A percentile compares a stretch with the other conserved stretches of the same genome.
Evolutionary conservation across 495 filamentous ascomycete genomes (phyloP).

Genomic region (Acidomyces sp.): DNA sequence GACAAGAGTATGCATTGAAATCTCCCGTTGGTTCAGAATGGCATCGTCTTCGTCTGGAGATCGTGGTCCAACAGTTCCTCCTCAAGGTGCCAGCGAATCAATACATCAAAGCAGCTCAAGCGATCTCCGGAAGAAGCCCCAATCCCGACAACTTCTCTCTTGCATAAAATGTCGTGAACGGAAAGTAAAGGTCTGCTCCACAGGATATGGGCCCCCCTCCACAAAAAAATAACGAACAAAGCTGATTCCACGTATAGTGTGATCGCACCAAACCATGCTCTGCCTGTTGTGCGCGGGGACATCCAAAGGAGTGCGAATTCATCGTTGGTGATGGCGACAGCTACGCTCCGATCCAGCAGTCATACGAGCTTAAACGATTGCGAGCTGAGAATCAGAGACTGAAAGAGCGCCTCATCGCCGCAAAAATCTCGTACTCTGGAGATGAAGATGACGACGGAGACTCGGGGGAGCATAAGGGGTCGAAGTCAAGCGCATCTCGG

Average conservation of each 20-base stretch:
- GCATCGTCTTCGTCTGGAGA: too few species aligned
- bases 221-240: neutral
- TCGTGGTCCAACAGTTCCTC: neutral
- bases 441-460: conserved; percentile 17
- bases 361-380: conserved; percentile 29
- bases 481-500: conserved; percentile 7
- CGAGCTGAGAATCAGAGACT: conserved; percentile 26
- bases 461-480: neutral
- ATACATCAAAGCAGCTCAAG: neutral
- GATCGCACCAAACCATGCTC: conserved; percentile 38
- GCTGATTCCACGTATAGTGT: conserved; percentile 25
- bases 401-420: conserved; percentile 22
- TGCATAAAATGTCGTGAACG: conserved; percentile 32
- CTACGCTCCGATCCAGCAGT: conserved; percentile 32
- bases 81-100: neutral
- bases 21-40: too few species aligned
- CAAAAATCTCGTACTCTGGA: conserved; percentile 16
- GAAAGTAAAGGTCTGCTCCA: conserved; percentile 30
- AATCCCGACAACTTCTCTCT: conserved; percentile 27
- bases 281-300: conserved; percentile 35
- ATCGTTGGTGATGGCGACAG: conserved; percentile 32
- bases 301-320: conserved; percentile 35
- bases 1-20: too few species aligned
- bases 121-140: conserved; percentile 13
- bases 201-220: neutral